These are phyloP conservation scores for Pisolithus marmoratus DNA, from an alignment of 768 basidiomycete species.

Conservation along the genomic window DNA sequence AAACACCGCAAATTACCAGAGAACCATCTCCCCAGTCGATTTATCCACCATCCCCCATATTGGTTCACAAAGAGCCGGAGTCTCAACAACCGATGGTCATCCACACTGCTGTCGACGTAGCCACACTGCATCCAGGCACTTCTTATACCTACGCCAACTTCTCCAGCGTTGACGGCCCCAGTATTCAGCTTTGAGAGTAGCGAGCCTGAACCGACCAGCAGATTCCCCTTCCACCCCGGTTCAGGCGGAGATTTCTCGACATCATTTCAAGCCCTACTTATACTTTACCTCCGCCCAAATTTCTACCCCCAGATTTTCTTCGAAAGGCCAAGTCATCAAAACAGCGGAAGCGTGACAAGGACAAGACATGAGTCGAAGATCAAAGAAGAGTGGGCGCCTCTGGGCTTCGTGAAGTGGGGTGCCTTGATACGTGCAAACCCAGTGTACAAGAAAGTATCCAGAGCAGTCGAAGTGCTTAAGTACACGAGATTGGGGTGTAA, in stretches of 20 bases:
- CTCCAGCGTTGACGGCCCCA: slow-evolving; percentile 26
- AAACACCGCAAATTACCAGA: slow-evolving; percentile 15
- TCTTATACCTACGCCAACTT: slow-evolving; percentile 33
- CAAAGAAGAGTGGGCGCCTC: slow-evolving; percentile 56
- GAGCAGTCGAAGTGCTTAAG: slow-evolving; percentile 73
- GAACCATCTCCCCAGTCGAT: slow-evolving; percentile 20
- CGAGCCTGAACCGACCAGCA: slow-evolving; percentile 19
- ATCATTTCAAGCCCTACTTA: slow-evolving; percentile 44
- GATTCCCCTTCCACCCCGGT: slow-evolving; percentile 11
- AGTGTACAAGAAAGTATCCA: slow-evolving; percentile 60
- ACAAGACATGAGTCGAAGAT: slow-evolving; percentile 40
- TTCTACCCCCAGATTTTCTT: slow-evolving; percentile 50
- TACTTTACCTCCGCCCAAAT: slow-evolving; percentile 48
- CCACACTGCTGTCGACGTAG: slow-evolving; percentile 24
- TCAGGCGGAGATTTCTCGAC: slow-evolving; percentile 19
- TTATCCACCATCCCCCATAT: slow-evolving; percentile 16
- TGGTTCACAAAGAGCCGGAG: not conserved
- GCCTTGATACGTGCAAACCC: slow-evolving; percentile 76
- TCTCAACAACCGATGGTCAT: slow-evolving; percentile 15
- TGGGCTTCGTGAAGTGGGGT: slow-evolving; percentile 68
- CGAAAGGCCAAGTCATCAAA: slow-evolving; percentile 44
- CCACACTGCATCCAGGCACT: slow-evolving; percentile 22
- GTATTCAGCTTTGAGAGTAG: slow-evolving; percentile 30
- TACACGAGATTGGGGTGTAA: slow-evolving; percentile 78
- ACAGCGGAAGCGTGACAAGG: slow-evolving; percentile 48